A percentile compares a stretch with the other conserved stretches of the same genome.
Evolutionary conservation across 306 rosid genomes (phyloP).

Genomic region (Trifolium repens): DNA sequence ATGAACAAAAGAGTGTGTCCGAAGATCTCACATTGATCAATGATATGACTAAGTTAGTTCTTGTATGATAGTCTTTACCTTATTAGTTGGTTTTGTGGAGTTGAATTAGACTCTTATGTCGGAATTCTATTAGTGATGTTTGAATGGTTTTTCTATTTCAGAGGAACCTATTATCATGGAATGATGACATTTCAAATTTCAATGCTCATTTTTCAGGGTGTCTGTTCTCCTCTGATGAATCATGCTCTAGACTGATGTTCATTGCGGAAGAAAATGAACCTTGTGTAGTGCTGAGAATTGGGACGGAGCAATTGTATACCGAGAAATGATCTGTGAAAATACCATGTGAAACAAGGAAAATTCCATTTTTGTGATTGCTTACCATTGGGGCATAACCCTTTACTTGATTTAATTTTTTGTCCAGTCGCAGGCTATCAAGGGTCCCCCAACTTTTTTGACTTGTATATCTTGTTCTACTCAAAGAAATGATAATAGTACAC

Average conservation of each 20-base stretch:
- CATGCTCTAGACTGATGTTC: constrained; percentile 33
- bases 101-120: background rate
- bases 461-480: constrained; percentile 35
- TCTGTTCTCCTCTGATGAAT: constrained; percentile 31
- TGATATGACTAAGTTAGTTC: background rate
- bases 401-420: constrained; percentile 16
- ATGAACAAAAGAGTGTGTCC: background rate
- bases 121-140: background rate
- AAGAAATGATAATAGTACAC: constrained; percentile 6
- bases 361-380: constrained; percentile 47
- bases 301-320: constrained; percentile 22
- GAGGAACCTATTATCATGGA: constrained; percentile 19
- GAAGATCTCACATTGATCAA: background rate
- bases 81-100: background rate
- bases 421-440: constrained; percentile 1
- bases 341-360: constrained; percentile 10
- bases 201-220: constrained; percentile 43
- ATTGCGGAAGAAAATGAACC: constrained; percentile 28
- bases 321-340: constrained; percentile 8
- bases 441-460: background rate
- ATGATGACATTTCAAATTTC: constrained; percentile 28
- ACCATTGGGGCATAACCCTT: constrained; percentile 26
- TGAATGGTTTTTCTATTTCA: constrained; percentile 26
- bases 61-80: background rate
- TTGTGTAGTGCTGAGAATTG: constrained; percentile 31